Evolutionary conservation across 2,329 filamentous ascomycete genomes (phyloP), one percentile per base, ranked within the genome.

Genomic region (Hawksworthiomyces lignivorus): DNA sequence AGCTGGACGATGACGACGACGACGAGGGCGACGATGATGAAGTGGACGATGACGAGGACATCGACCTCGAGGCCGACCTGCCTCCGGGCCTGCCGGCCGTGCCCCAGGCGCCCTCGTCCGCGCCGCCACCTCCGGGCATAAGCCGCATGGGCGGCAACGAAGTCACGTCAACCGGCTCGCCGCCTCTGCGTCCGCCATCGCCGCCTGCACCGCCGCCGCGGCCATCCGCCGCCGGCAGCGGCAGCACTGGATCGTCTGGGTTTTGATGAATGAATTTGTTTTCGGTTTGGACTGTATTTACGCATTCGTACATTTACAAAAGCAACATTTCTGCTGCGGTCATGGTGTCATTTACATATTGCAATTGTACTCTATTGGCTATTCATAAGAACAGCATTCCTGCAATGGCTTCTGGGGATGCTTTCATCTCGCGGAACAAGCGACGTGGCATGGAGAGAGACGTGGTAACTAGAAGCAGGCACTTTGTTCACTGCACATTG

Each of bases 171-270:
- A 52, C 10, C 46, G 48, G 2, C 52, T 52, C 26, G 52, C 52
- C 5, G 50, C 59, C 8, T 12, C 14, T 15, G 11, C n/a, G 24
- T 6, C n/a, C 21, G n/a, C 26, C 11, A 17, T 24, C 33, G 19
- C 36, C 27, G 28, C 29, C 28, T 9, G 19, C 24, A 2, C 37
- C 33, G 7, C 24, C 24, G 49, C 61, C 60, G 5, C 49, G 56
- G n/a, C 59, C 58, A 26, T 12, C 24, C 8, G 20, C 66, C 65
- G 22, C 59, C 64, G 2, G 62, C 61, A 10, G 62, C 61, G 66
- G 62, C 31, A 67, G 62, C 48, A 65, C 63, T 8, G 64, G 63
- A 6, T 60, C 56, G 7, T 54, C 54, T 14, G 55, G 56, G 27
- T 56, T 19, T 26, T 26, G 24, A 26, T 21, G 21, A 15, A 9